Percentiles rank a stretch among this genome's conserved stretches.
Conservation (phyloP, 805 yeast species). For the Yamadazyma takamatsuzukensis region DNA sequence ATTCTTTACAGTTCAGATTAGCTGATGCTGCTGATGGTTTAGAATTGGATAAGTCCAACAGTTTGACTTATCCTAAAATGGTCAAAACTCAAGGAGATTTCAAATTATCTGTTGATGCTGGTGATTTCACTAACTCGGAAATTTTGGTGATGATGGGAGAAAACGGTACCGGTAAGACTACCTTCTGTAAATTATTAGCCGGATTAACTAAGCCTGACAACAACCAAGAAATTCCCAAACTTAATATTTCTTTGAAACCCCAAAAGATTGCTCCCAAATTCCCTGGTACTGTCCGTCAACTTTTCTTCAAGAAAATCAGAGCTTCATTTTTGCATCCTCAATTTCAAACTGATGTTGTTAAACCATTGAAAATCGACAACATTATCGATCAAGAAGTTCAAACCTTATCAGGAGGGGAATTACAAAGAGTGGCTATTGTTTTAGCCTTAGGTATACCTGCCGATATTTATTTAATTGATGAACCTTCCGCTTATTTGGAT, state of each 20-base stretch:
- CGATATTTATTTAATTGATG: slow-evolving; percentile 95
- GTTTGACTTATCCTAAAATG: slow-evolving; percentile 78
- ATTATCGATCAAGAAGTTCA: slow-evolving; percentile 97
- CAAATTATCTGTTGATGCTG: slow-evolving; percentile 74
- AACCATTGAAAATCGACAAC: slow-evolving; percentile 90
- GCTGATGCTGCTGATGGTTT: slow-evolving; percentile 83
- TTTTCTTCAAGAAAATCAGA: slow-evolving; percentile 94
- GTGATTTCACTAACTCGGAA: slow-evolving; percentile 94
- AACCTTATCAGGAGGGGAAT: slow-evolving; percentile 97
- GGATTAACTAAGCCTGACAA: slow-evolving; percentile 89
- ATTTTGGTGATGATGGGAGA: slow-evolving; percentile 99
- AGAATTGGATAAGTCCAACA: slow-evolving; percentile 72
- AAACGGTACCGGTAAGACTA: slow-evolving; percentile 99
- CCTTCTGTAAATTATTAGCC: slow-evolving; percentile 92
- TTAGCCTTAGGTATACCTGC: slow-evolving; percentile 92
- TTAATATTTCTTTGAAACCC: slow-evolving; percentile 96
- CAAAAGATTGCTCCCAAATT: slow-evolving; percentile 99
- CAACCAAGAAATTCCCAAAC: slow-evolving; percentile 73
- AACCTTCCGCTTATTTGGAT: slow-evolving; percentile 98
- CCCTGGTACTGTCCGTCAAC: slow-evolving; percentile 97
- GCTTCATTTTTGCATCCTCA: slow-evolving; percentile 93
- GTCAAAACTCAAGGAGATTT: slow-evolving; percentile 94
- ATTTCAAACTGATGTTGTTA: slow-evolving; percentile 96
- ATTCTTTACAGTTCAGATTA: slow-evolving; percentile 88
- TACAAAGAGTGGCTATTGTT: slow-evolving; percentile 98